Base-by-base conservation (phyloP, 2,329 filamentous ascomycete species). In the Fusarium praegraminearum region DNA sequence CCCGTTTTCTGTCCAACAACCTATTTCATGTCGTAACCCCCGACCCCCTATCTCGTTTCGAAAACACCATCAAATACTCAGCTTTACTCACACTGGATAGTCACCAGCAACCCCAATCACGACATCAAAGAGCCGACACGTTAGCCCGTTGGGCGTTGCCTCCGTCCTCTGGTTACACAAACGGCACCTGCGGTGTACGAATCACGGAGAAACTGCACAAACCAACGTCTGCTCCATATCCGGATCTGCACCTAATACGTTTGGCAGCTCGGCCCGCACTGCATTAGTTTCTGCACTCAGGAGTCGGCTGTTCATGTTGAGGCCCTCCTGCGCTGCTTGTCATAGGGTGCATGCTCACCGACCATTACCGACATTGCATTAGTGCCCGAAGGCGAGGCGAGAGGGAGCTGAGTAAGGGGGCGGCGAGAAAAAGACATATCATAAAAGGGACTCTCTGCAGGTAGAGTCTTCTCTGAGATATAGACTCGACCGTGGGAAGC, bases 221-320 rank as follows among this genome's bases (percentile, higher is more conserved):
- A 53, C 28, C 22, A 62, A 28, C 32, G 38, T 40, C 22, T 22
- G n/a, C 63, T 57, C 7, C 55, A 45, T 53, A 65, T 66, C n/a
- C 10, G 57, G 50, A 45, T 57, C 43, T 40, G 35, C 30, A 36
- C 49, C 47, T 54, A 38, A 40, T 18, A 24, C 49, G 18, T 52
- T 45, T 67, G 53, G 58, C 67, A 70, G 41, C 63, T 70, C 67
- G 67, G 67, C 57, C 57, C 50, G 62, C 50, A 57, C 64, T 57
- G 57, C 67, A 68, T 70, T 69, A 67, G 62, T 52, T 52, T 35
- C 66, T 57, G 47, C 54, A 41, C 36, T 45, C 55, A 41, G 55
- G 44, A 62, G 30, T 36, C 38, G 38, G 24, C 28, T 13, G 12
- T 66, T 66, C 62, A 67, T 13, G 12, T 66, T 66, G 63, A 67